A percentile compares a stretch with the other conserved stretches of the same genome.
Conservation (phyloP, 164 flowering plant genomes). For the Berberis thunbergii region DNA sequence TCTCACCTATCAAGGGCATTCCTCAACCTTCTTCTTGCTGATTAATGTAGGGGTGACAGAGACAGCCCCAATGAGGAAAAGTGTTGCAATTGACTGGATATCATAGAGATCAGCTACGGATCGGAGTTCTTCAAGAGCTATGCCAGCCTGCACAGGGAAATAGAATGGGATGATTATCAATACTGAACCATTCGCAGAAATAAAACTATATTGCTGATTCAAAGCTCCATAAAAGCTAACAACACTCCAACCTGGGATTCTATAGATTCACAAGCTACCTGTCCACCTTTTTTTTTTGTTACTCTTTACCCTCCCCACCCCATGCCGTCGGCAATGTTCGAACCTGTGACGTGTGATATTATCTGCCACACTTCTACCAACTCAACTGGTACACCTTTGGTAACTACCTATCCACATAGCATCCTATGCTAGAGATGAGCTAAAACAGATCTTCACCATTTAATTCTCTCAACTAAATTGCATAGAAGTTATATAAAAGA, state of each 20-base stretch:
- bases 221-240: no score
- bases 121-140: slow-evolving; percentile 77
- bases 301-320: no score
- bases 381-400: no score
- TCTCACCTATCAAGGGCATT: background rate
- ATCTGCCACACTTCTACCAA: no score
- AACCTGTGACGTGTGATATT: background rate
- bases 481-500: no score
- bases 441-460: no score
- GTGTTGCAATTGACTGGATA: slow-evolving; percentile 69
- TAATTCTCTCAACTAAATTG: no score
- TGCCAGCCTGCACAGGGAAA: slow-evolving; percentile 62
- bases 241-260: background rate
- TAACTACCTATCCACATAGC: background rate
- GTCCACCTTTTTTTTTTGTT: background rate
- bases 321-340: background rate
- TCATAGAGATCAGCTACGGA: slow-evolving; percentile 85
- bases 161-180: background rate
- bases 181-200: background rate
- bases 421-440: no score
- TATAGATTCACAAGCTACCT: background rate
- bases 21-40: slow-evolving; percentile 34
- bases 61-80: slow-evolving; percentile 74
- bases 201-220: no score
- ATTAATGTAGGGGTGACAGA: slow-evolving; percentile 73